A percentile compares a stretch with the other conserved stretches of the same genome.
Conservation (phyloP, 2,329 filamentous ascomycete genomes). For the Claviceps pazoutovae region DNA sequence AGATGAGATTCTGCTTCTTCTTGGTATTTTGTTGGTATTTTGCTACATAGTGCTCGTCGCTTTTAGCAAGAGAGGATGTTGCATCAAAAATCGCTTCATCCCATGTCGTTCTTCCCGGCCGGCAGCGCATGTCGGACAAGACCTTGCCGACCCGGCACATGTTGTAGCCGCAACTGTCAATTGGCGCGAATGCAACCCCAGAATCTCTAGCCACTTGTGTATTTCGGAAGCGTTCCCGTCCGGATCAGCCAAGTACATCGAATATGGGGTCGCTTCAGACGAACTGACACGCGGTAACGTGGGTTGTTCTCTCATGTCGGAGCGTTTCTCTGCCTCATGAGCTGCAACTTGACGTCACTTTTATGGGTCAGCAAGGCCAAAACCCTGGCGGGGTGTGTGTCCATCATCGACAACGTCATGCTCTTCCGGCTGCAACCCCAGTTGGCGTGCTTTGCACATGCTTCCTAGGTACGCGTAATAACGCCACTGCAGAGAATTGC, state of each 20-base stretch:
- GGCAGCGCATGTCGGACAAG: too few species aligned
- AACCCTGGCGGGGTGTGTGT: not conserved
- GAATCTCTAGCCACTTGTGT: not conserved
- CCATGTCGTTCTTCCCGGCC: too few species aligned
- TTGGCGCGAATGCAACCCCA: not conserved
- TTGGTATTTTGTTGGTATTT: too few species aligned
- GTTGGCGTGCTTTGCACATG: not conserved
- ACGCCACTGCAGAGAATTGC: not conserved
- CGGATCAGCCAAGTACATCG: not conserved
- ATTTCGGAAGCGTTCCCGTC: not conserved
- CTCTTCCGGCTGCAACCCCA: not conserved
- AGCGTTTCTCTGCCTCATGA: not conserved
- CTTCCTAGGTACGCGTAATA: too few species aligned
- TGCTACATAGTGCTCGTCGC: too few species aligned
- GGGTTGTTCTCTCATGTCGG: not conserved
- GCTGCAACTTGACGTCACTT: not conserved
- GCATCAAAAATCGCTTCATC: too few species aligned
- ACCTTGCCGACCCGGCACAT: not conserved
- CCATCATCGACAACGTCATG: not conserved
- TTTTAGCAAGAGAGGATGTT: too few species aligned
- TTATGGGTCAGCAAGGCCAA: not conserved
- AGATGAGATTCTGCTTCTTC: too few species aligned
- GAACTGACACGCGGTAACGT: not conserved
- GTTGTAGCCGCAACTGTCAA: too few species aligned
- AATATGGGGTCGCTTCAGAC: not conserved